Base-by-base conservation (phyloP, 2,329 filamentous ascomycete genomes). In the Xylariales sp. region DNA sequence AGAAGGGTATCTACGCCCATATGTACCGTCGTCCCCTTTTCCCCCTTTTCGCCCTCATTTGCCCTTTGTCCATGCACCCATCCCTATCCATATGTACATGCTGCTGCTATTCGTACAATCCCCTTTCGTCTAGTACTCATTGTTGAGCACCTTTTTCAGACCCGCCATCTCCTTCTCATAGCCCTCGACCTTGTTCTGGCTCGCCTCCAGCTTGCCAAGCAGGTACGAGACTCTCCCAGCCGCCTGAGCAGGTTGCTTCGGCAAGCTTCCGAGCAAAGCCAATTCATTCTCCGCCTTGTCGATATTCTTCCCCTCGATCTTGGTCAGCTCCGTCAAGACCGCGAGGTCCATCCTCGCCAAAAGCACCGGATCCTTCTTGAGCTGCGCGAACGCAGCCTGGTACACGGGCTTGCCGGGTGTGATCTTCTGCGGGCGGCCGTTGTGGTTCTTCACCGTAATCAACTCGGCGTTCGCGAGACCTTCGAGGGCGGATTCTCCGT, bases 391-490 rank as follows among this genome's bases (percentile, higher is more conserved):
- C 0, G 90, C 90, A 1, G 90, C 81, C 44, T 82, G 80, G 62
- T 91, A 94, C 19, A 97, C 84, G 0, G 91, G 90, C 56, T 87
- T 88, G 16, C 89, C 89, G 0, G 88, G 84, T 40, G 76, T 82
- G 60, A 97, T 86, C 22, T 71, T 72, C 43, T 82, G 79, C 0
- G 93, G 91, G 0, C 89, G 82, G 0, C 93, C 91, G 33, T 86
- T 84, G 37, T 74, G 68, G 4, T 80, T 80, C 19, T 76, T 75
- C 38, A 97, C 80, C 1, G 80, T 78, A 57, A 98, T 89, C 22
- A 97, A 78, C 60, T 97, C 93, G 0, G 86, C 82, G 55, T 88
- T 84, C 39, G 90, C 84, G 2, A 98, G 80, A 0, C 82, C 82
- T 45, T 88, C 86, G 10, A 98, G 73, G 0, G 86, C 86, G 1